Percentiles rank a stretch among this genome's conserved stretches.
Evolutionary conservation across 495 filamentous ascomycete species (phyloP).

Genomic region (Neurospora tetraspora): DNA sequence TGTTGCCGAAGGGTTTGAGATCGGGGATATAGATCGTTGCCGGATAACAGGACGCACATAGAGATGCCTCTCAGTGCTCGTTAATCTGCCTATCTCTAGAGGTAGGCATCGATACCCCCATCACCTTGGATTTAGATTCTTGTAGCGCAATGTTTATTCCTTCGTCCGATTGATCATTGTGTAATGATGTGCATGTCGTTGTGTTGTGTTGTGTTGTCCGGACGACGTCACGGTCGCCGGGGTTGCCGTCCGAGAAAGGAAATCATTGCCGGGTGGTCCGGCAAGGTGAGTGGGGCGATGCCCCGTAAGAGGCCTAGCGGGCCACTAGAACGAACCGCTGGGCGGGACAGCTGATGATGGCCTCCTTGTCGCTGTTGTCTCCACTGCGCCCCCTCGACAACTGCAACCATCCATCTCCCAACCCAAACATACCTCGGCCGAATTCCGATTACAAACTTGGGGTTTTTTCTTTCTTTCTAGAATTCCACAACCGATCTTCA

Average conservation of each 20-base stretch:
- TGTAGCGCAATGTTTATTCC: not conserved
- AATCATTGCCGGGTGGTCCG: not conserved
- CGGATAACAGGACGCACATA: not conserved
- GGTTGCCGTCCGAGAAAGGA: not conserved
- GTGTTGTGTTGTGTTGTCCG: not conserved
- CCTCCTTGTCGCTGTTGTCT: not conserved
- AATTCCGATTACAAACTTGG: not conserved
- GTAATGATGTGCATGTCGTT: not conserved
- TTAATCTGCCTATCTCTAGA: not conserved
- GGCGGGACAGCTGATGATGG: not conserved
- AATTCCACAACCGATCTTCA: not conserved
- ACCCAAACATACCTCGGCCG: not conserved
- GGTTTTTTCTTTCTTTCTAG: not conserved
- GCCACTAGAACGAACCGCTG: not conserved
- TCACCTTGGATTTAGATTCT: not conserved
- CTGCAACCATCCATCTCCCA: not conserved
- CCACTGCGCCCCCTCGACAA: not conserved
- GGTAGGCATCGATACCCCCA: not conserved
- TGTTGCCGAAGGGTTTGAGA: not conserved
- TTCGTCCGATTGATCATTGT: not conserved
- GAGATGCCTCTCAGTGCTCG: not conserved
- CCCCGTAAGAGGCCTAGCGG: not conserved
- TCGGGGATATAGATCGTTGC: not conserved
- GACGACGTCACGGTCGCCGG: not conserved
- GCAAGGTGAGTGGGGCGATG: not conserved